These are phyloP conservation scores for Didymella pomorum DNA, from an alignment of 2,329 filamentous ascomycete species.

Conservation along the genomic window DNA sequence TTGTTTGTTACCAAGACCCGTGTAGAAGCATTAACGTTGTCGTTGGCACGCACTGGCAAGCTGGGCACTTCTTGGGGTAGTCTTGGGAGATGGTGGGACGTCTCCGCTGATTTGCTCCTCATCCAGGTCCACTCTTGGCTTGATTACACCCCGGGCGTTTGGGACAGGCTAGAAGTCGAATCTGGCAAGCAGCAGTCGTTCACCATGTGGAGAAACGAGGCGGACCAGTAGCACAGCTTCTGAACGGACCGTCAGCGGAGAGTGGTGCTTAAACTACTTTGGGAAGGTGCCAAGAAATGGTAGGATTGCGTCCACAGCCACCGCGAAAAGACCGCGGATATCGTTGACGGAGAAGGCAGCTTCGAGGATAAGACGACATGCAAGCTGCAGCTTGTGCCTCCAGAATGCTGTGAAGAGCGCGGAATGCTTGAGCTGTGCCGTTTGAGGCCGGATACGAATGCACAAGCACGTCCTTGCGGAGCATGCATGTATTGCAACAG, in stretches of 20 bases:
- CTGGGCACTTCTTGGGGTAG: slow-evolving; percentile 31
- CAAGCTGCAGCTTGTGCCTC: background rate
- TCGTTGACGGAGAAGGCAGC: slow-evolving; percentile 13
- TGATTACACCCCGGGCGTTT: slow-evolving; percentile 18
- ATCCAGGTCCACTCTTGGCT: slow-evolving; percentile 28
- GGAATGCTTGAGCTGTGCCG: background rate
- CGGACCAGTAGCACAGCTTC: slow-evolving; percentile 15
- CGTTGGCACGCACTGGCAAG: slow-evolving; percentile 25
- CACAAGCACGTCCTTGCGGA: background rate
- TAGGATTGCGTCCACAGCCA: slow-evolving; percentile 17
- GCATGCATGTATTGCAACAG: slow-evolving; percentile 1
- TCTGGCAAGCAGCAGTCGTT: slow-evolving; percentile 16
- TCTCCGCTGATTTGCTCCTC: slow-evolving; percentile 25
- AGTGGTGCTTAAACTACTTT: slow-evolving; percentile 4
- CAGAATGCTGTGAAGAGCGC: background rate
- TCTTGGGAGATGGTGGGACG: slow-evolving; percentile 24
- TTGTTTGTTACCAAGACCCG: slow-evolving; percentile 43
- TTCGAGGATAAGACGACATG: background rate
- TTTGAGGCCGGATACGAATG: background rate
- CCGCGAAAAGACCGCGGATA: slow-evolving; percentile 15
- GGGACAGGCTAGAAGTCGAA: slow-evolving; percentile 25
- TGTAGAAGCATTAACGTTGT: slow-evolving; percentile 31
- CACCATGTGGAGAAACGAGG: slow-evolving; percentile 12
- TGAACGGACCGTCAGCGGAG: slow-evolving; percentile 8
- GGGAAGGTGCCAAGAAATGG: slow-evolving; percentile 34